phyloP scores from a whole-genome alignment of 148 eudicot genomes.

The Agrostemma githago region DNA sequence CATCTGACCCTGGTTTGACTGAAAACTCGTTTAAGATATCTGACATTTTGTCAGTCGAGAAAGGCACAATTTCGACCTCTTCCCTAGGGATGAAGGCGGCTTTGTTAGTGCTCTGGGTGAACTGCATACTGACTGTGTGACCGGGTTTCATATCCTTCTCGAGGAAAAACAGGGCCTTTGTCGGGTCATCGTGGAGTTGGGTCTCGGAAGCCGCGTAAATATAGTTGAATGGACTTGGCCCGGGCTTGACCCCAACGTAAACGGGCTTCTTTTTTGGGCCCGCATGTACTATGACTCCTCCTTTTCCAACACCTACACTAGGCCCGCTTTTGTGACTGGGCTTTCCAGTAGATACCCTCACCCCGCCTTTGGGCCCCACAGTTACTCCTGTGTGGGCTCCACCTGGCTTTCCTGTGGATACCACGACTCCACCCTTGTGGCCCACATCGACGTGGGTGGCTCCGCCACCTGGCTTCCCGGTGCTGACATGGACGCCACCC shows the following conservation, averaged over 20 bases:
- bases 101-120: slow-evolving; percentile 17
- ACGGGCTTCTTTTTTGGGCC: slow-evolving; percentile 33
- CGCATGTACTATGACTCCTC: slow-evolving; percentile 21
- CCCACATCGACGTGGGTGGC: slow-evolving; percentile 23
- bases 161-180: slow-evolving; percentile 31
- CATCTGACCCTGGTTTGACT: slow-evolving; percentile 22
- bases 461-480: slow-evolving; percentile 20
- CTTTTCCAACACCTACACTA: slow-evolving; percentile 28
- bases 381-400: slow-evolving; percentile 21
- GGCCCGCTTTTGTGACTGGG: slow-evolving; percentile 20
- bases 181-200: slow-evolving; percentile 28
- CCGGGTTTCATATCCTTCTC: slow-evolving; percentile 32
- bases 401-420: slow-evolving; percentile 15
- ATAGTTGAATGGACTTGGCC: slow-evolving; percentile 18
- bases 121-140: slow-evolving; percentile 16
- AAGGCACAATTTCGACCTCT: slow-evolving; percentile 20
- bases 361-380: slow-evolving; percentile 25
- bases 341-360: slow-evolving; percentile 13
- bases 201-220: slow-evolving; percentile 21
- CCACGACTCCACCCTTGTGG: slow-evolving; percentile 28
- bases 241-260: slow-evolving; percentile 32
- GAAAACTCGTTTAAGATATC: slow-evolving; percentile 21
- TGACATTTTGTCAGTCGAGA: slow-evolving; percentile 25
- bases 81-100: slow-evolving; percentile 30
- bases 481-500: slow-evolving; percentile 28